Percentiles rank a stretch among this genome's conserved stretches.
These are phyloP conservation scores for Mortierella sp. DNA, from an alignment of 371 early-diverging fungal genomes.

Conservation along the genomic window DNA sequence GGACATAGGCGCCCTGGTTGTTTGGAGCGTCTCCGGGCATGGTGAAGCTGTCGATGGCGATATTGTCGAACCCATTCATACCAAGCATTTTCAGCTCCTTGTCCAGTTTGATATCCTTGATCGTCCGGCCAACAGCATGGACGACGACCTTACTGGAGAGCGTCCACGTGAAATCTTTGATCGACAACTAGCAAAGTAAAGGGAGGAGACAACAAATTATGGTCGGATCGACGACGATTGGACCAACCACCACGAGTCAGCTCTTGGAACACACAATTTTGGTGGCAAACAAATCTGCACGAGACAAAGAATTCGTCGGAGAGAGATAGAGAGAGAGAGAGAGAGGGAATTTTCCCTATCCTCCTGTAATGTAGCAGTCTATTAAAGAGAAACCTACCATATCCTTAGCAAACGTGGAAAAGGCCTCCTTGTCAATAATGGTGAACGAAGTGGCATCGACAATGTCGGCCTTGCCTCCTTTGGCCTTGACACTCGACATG, in stretches of 20 bases:
- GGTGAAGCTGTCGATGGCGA: constrained; percentile 63
- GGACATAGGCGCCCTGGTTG: constrained; percentile 64
- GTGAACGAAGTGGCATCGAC: constrained; percentile 59
- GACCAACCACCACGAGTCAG: no score
- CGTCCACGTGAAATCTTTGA: constrained; percentile 63
- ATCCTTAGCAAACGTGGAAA: constrained; percentile 62
- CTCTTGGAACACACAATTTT: neutral
- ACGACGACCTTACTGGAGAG: constrained; percentile 65
- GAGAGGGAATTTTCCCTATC: constrained; percentile 17
- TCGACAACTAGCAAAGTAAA: constrained; percentile 19
- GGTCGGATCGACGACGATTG: neutral
- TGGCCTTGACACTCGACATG: constrained; percentile 58
- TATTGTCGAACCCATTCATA: constrained; percentile 63
- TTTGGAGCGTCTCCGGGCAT: constrained; percentile 65
- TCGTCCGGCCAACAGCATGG: constrained; percentile 60
- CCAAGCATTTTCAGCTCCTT: constrained; percentile 64
- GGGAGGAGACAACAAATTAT: neutral
- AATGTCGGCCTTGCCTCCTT: constrained; percentile 62
- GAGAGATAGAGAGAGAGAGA: neutral
- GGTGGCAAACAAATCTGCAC: neutral
- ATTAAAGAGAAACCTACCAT: constrained; percentile 45
- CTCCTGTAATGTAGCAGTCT: constrained; percentile 19
- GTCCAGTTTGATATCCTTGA: constrained; percentile 52
- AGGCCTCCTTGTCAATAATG: constrained; percentile 60
- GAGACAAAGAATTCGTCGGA: neutral